Base-by-base conservation (phyloP, 495 filamentous ascomycete species). In the Elasticomyces elasticus region DNA sequence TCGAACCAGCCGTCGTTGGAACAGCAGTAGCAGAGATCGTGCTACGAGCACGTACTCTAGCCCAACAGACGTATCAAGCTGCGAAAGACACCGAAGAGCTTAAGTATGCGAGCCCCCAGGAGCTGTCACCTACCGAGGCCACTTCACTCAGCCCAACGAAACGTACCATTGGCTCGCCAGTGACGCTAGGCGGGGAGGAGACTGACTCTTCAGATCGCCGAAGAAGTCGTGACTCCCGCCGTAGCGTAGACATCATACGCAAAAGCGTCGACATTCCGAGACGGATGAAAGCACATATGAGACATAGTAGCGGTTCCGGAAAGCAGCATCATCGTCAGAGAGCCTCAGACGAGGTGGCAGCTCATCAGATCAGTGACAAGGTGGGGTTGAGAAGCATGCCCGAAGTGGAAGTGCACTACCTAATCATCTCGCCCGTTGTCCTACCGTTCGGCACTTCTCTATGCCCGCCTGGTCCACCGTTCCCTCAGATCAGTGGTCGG, bases 351-450 rank as follows among this genome's bases (percentile, higher is more conserved):
- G 33, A 15, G 13, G 9, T 13, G 35, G 26, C 19, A 31, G 13
- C 66, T 69, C 30, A n/a, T n/a, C n/a, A n/a, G n/a, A n/a, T n/a
- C n/a, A n/a, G n/a, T n/a, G n/a, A n/a, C n/a, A n/a, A n/a, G n/a
- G n/a, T n/a, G n/a, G n/a, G n/a, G n/a, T n/a, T n/a, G 44, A 41
- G 28, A 22, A 33, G 0, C 6, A 25, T 24, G 1, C 30, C 47
- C 9, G 15, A 50, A 11, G 56, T 64, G 4, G 66, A 62, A 11
- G 74, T 77, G 6, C 77, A 79, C 15, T 95, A 92, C 68, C 72
- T 97, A 0, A 71, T 95, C 11, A 73, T 97, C 31, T 94, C 88
- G 4, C 89, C 90, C 1, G 73, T 90, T 2, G 72, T 89, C 23
- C 79, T 84, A 1, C 72, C 86, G 82, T 20, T 80, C 76, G 25